These are phyloP conservation scores for Fusarium odoratissimum DNA, from an alignment of 2,329 filamentous ascomycete species.

Conservation along the genomic window DNA sequence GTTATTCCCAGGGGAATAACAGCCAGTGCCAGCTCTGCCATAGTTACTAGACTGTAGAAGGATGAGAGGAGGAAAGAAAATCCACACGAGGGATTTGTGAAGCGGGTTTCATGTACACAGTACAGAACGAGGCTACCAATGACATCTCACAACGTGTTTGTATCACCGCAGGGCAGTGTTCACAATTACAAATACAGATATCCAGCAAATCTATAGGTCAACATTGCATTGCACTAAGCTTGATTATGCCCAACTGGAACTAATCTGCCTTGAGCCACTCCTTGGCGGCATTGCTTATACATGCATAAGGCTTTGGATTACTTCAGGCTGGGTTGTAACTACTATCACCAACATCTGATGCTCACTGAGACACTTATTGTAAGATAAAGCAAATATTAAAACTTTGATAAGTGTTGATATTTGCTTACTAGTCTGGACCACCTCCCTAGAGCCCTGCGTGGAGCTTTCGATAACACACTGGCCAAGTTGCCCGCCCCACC, in stretches of 20 bases:
- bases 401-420: no score
- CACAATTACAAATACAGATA: accelerated
- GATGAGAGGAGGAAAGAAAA: neutral
- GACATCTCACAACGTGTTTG: accelerated
- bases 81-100: accelerated
- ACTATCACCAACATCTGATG: no score
- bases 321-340: accelerated
- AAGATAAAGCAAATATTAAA: no score
- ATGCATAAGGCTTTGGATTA: no score
- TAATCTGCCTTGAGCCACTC: neutral
- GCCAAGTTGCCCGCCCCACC: no score
- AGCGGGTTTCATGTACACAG: accelerated
- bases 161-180: accelerated
- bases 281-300: neutral
- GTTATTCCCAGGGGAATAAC: accelerated
- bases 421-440: no score
- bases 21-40: neutral
- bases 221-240: accelerated
- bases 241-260: neutral
- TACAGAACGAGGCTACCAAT: neutral
- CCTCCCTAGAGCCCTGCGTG: no score
- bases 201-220: accelerated
- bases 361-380: no score
- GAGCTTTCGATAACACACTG: no score
- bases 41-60: accelerated